Percentiles rank a stretch among this genome's conserved stretches.
Evolutionary conservation across 306 rosid species (phyloP).

Genomic region (Vigna unguiculata): DNA sequence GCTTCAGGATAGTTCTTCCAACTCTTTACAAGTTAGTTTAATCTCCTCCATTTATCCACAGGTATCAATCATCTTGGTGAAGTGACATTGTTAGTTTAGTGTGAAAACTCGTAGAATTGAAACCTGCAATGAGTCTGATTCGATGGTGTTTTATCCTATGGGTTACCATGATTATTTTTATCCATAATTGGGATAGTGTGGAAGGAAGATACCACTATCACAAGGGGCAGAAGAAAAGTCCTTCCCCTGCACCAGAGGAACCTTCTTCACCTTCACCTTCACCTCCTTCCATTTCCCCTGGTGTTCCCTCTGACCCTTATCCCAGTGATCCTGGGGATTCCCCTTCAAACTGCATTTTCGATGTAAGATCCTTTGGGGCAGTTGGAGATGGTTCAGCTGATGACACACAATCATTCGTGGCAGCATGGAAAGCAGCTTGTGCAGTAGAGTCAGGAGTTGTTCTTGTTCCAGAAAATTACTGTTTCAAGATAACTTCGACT

Average conservation of each 20-base stretch:
- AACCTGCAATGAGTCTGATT: constrained; percentile 50
- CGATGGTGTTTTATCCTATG: constrained; percentile 45
- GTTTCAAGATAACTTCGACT: constrained; percentile 83
- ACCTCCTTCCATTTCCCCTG: constrained; percentile 54
- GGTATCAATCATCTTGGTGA: constrained; percentile 35
- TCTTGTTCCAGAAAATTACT: constrained; percentile 64
- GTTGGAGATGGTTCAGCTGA: constrained; percentile 89
- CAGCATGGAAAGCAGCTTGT: constrained; percentile 97
- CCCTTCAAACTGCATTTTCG: constrained; percentile 59
- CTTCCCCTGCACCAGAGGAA: constrained; percentile 45
- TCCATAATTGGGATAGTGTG: constrained; percentile 56
- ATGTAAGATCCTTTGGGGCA: constrained; percentile 80
- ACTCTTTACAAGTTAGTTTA: constrained; percentile 15
- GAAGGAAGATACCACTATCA: constrained; percentile 82
- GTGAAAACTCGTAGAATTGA: constrained; percentile 7
- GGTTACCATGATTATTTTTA: constrained; percentile 39
- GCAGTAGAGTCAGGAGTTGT: constrained; percentile 76
- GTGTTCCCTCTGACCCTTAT: constrained; percentile 77
- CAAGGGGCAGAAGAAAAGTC: constrained; percentile 52
- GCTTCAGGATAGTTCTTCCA: constrained; percentile 42
- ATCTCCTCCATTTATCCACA: constrained; percentile 33
- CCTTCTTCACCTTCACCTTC: constrained; percentile 42
- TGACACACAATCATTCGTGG: constrained; percentile 77
- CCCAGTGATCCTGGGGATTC: constrained; percentile 61
- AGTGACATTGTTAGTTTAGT: constrained; percentile 37